phyloP scores from a whole-genome alignment of 2,329 filamentous ascomycete species.

The Talaromyces marneffei region DNA sequence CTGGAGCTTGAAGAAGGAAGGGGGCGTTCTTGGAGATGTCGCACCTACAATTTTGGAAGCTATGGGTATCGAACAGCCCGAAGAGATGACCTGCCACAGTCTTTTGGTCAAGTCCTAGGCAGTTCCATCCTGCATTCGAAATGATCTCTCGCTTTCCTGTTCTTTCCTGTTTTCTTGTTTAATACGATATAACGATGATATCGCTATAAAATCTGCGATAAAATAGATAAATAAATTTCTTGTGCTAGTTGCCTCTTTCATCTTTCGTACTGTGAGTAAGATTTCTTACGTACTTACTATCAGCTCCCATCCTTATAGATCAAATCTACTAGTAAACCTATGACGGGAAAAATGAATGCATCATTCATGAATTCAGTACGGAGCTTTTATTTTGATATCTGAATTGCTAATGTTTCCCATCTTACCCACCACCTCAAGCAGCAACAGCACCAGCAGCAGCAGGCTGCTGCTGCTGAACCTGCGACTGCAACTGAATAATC shows the following conservation, averaged over 20 bases:
- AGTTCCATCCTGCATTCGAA: not conserved
- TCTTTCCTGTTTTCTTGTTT: too few species aligned
- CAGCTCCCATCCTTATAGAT: not conserved
- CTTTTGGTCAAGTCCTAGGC: slow-evolving; percentile 64
- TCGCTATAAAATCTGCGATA: not conserved
- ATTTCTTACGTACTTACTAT: not conserved
- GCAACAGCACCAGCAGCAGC: slow-evolving; percentile 26
- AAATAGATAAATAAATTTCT: not conserved
- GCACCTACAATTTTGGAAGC: slow-evolving; percentile 85
- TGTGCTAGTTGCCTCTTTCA: not conserved
- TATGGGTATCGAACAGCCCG: slow-evolving; percentile 86
- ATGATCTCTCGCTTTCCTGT: not conserved
- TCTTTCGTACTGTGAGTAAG: not conserved
- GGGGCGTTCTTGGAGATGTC: slow-evolving; percentile 92
- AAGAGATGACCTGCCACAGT: slow-evolving; percentile 85
- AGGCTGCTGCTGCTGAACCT: slow-evolving; percentile 33
- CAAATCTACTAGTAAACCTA: not conserved
- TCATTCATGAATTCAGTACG: not conserved
- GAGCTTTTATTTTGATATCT: not conserved
- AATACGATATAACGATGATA: not conserved
- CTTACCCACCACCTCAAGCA: slow-evolving; percentile 21
- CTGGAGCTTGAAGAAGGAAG: slow-evolving; percentile 76
- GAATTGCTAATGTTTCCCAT: slow-evolving; percentile 13
- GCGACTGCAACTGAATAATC: slow-evolving; percentile 18
- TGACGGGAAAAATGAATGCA: not conserved